Evolutionary conservation across 1,284 basidiomycete genomes (phyloP).

Genomic region (Sanguinoderma infundibulare): DNA sequence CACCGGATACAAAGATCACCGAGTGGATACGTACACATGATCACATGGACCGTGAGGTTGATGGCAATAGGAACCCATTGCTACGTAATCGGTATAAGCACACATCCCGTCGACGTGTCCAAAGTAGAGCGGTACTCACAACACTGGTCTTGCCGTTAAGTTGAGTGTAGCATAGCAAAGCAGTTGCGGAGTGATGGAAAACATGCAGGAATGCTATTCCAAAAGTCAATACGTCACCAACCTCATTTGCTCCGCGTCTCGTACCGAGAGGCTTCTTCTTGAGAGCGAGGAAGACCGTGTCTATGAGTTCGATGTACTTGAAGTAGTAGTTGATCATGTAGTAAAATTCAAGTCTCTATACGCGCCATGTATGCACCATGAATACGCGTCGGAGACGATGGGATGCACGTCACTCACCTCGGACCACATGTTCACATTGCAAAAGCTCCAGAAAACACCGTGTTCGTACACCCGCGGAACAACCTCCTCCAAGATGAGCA

Average conservation of each 20-base stretch:
- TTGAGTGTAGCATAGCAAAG: constrained; percentile 93
- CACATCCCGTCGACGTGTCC: constrained; percentile 5
- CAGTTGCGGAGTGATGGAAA: constrained; percentile 99
- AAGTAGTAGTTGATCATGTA: constrained; percentile 99
- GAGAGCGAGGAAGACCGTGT: constrained; percentile 96
- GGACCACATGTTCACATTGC: constrained; percentile 83
- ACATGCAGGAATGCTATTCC: constrained; percentile 91
- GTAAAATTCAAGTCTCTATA: constrained; percentile 86
- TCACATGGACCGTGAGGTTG: constrained; percentile 94
- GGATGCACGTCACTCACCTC: constrained; percentile 52
- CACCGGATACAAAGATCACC: not conserved
- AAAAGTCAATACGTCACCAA: constrained; percentile 4
- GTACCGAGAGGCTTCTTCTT: constrained; percentile 97
- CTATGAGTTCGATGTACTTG: constrained; percentile 93
- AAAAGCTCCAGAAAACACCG: constrained; percentile 81
- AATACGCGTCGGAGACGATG: constrained; percentile 12
- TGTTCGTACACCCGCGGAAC: constrained; percentile 75
- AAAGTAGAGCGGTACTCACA: constrained; percentile 48
- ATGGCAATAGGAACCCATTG: constrained; percentile 96
- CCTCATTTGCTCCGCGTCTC: constrained; percentile 31
- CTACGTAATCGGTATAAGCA: constrained; percentile 43
- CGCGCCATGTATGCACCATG: not conserved
- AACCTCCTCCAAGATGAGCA: constrained; percentile 91
- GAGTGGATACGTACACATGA: constrained; percentile 83
- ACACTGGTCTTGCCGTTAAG: constrained; percentile 92